Evolutionary conservation across 495 filamentous ascomycete genomes (phyloP), one percentile per base, ranked within the genome.

Genomic region (Penicillium bovifimosum): DNA sequence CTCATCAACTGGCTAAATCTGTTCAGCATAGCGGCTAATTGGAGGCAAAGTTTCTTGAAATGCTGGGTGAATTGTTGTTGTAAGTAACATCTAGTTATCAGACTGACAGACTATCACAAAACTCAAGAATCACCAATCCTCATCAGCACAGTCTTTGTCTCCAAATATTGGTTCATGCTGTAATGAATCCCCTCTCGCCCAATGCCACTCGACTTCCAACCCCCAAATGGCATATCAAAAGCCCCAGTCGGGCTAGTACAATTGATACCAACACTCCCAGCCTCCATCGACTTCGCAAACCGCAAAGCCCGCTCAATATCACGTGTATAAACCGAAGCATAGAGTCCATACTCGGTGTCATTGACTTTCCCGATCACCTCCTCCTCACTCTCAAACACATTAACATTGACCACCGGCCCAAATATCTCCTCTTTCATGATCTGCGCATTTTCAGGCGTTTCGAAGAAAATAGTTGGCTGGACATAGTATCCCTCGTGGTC

Each of bases 211-310:
- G 76, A 63, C 61, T 82, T 82, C 40, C 54, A 73, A 2, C 78
- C 79, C 6, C 79, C 78, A 57, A 81, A 82, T 0, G 78, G 74
- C 45, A 67, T 46, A 31, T 67, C 68, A 1, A 2, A n/a, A 14
- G 52, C 52, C 14, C 58, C 62, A 2, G 66, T 69, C 11, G 60
- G 60, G 18, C 67, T 68, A 0, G 68, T 67, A 38, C 73, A 76
- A 51, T 83, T 83, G 32, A 83, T 68, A n/a, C 71, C 74, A 1
- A 83, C 79, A 46, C 62, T 76, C 0, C 80, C 80, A 9, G 65
- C 59, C 28, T 81, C 77, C 27, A 83, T 50, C 14, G 71, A 62
- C 20, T 66, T 66, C 3, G 78, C 70, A 34, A 80, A 58, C 2
- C 79, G 66, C 34, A 78, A 46, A 3, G 76, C 76, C 6, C 76